Evolutionary conservation across 768 basidiomycete genomes (phyloP).

Genomic region (Lentinula detonsa): DNA sequence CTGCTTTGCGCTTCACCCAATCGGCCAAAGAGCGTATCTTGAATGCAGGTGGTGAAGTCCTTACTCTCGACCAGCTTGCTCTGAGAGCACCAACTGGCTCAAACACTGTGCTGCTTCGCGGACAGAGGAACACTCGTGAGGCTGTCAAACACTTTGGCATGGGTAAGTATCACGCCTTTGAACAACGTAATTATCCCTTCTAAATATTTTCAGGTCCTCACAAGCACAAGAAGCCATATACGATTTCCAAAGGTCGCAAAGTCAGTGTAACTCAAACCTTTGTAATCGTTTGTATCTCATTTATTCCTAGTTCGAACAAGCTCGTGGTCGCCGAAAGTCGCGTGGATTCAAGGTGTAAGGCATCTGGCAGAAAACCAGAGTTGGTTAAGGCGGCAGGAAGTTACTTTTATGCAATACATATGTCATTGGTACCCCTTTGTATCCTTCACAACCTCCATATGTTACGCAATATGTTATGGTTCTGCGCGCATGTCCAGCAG

Average conservation of each 20-base stretch:
- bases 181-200: neutral
- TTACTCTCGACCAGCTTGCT: constrained; percentile 97
- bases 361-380: constrained; percentile 16
- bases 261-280: constrained; percentile 24
- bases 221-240: constrained; percentile 98
- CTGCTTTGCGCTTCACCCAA: constrained; percentile 92
- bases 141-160: constrained; percentile 98
- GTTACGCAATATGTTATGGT: neutral
- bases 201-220: constrained; percentile 54
- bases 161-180: constrained; percentile 38
- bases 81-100: constrained; percentile 89
- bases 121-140: constrained; percentile 90
- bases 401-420: neutral
- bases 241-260: constrained; percentile 94
- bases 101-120: constrained; percentile 91
- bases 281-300: neutral
- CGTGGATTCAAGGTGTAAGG: constrained; percentile 94
- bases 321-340: constrained; percentile 97
- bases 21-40: constrained; percentile 92
- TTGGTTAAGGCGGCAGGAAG: neutral
- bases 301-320: constrained; percentile 80
- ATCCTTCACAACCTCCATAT: neutral
- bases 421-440: neutral
- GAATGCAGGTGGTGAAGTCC: constrained; percentile 88
- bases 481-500: neutral